phyloP scores from a whole-genome alignment of 164 flowering plant species.

The grape (Vitis vinifera) region DNA sequence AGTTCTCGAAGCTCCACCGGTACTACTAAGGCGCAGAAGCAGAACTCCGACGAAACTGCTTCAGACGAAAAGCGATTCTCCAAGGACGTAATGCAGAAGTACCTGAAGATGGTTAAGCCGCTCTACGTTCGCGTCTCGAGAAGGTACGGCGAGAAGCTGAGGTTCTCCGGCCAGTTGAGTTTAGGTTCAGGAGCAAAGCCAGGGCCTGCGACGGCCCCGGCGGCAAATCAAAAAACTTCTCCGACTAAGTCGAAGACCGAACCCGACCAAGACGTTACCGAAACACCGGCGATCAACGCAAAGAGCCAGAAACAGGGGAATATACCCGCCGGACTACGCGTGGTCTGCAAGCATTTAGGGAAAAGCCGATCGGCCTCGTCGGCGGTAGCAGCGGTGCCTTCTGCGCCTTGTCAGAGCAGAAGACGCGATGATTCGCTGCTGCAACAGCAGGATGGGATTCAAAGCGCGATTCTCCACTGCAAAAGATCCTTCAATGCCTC shows the following conservation, averaged over 20 bases:
- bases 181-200: slow-evolving; percentile 4
- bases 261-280: slow-evolving; percentile 8
- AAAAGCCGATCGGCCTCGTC: slow-evolving; percentile 75
- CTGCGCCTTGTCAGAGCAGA: slow-evolving; percentile 18
- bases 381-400: slow-evolving; percentile 37
- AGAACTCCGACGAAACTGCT: slow-evolving; percentile 17
- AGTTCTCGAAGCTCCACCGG: slow-evolving; percentile 32
- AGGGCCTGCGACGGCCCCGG: background rate
- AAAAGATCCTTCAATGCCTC: slow-evolving; percentile 75
- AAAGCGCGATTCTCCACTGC: slow-evolving; percentile 90
- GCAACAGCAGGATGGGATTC: slow-evolving; percentile 88
- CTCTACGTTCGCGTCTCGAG: slow-evolving; percentile 65
- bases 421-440: slow-evolving; percentile 79
- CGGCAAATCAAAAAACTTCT: background rate
- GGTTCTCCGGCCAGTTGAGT: slow-evolving; percentile 46
- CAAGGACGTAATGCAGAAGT: slow-evolving; percentile 64
- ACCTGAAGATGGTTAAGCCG: slow-evolving; percentile 81
- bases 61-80: slow-evolving; percentile 42
- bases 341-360: slow-evolving; percentile 69
- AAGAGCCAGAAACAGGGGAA: slow-evolving; percentile 39
- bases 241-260: slow-evolving; percentile 8
- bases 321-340: slow-evolving; percentile 53
- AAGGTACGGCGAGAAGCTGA: slow-evolving; percentile 50
- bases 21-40: slow-evolving; percentile 20
- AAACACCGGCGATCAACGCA: slow-evolving; percentile 5